These are phyloP conservation scores for Phanerodontia chrysosporium DNA, from an alignment of 768 basidiomycete genomes.

Conservation along the genomic window DNA sequence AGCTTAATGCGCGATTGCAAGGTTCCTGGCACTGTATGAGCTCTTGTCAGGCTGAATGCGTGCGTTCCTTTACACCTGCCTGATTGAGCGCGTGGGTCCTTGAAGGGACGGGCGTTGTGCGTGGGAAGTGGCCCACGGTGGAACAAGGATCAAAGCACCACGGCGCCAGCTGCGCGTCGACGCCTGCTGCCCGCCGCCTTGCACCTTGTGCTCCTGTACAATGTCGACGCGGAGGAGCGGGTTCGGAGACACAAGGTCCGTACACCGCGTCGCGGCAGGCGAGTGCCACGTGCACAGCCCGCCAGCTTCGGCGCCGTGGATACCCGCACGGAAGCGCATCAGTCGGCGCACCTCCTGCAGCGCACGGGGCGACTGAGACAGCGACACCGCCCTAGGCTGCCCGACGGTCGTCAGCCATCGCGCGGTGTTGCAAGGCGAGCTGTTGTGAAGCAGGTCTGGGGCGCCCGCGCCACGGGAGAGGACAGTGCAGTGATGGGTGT, in stretches of 20 bases:
- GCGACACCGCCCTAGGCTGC: too few species aligned
- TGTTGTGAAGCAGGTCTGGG: constrained; percentile 1
- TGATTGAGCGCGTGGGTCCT: background rate
- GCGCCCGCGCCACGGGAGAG: background rate
- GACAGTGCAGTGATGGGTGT: background rate
- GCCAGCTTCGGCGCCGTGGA: background rate
- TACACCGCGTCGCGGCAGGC: too few species aligned
- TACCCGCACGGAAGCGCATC: background rate
- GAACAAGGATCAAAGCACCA: background rate
- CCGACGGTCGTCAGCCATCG: background rate
- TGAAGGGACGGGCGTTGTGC: background rate
- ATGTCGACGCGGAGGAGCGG: background rate
- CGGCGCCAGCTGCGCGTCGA: background rate
- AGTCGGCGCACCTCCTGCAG: background rate
- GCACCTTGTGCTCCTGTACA: background rate
- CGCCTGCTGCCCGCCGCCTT: background rate
- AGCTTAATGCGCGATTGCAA: background rate
- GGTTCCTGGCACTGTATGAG: background rate
- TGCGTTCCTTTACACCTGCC: constrained; percentile 2
- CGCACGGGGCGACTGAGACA: background rate
- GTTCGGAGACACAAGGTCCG: background rate
- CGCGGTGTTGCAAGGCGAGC: background rate
- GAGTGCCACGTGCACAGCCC: background rate
- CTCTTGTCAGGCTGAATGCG: background rate
- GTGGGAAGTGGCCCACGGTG: background rate